Evolutionary conservation across 2,329 filamentous ascomycete genomes (phyloP).

Genomic region (Hypomyces rosellus): DNA sequence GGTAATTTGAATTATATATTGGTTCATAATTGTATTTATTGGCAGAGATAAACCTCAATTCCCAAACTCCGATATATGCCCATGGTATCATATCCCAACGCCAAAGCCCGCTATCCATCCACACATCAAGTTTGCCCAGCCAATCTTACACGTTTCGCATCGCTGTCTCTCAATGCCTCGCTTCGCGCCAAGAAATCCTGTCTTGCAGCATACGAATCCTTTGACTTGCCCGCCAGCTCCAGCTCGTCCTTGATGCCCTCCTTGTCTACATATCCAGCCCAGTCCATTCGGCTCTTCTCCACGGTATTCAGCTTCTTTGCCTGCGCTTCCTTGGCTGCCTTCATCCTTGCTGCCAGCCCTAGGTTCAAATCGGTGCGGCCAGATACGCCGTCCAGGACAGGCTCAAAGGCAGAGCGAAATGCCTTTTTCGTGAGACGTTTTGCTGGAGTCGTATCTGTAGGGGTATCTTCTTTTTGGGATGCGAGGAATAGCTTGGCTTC

Average conservation of each 20-base stretch:
- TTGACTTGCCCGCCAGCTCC: constrained; percentile 57
- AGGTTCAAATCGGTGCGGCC: constrained; percentile 53
- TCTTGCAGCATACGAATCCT: constrained; percentile 55
- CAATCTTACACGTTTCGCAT: constrained; percentile 49
- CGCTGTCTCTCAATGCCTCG: constrained; percentile 56
- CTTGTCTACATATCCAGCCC: constrained; percentile 65
- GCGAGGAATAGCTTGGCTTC: constrained; percentile 60
- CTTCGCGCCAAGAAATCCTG: constrained; percentile 62
- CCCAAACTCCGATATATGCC: constrained; percentile 1
- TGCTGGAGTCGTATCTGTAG: constrained; percentile 24
- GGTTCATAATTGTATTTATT: neutral
- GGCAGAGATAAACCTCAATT: neutral
- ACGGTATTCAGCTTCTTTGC: constrained; percentile 64
- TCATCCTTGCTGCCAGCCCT: constrained; percentile 42
- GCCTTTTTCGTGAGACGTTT: constrained; percentile 47
- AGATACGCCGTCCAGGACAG: constrained; percentile 37
- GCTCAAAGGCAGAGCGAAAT: constrained; percentile 59
- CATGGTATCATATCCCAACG: constrained; percentile 24
- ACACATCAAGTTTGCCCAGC: constrained; percentile 27
- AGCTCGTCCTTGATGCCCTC: constrained; percentile 66
- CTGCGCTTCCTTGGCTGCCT: constrained; percentile 42
- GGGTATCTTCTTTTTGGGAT: constrained; percentile 33
- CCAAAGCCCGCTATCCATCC: constrained; percentile 5
- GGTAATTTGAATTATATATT: neutral
- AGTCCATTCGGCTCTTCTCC: constrained; percentile 68